A percentile compares a stretch with the other conserved stretches of the same genome.
phyloP scores from a whole-genome alignment of 176 grass and related monocot genomes.

The Aegilops speltoides region DNA sequence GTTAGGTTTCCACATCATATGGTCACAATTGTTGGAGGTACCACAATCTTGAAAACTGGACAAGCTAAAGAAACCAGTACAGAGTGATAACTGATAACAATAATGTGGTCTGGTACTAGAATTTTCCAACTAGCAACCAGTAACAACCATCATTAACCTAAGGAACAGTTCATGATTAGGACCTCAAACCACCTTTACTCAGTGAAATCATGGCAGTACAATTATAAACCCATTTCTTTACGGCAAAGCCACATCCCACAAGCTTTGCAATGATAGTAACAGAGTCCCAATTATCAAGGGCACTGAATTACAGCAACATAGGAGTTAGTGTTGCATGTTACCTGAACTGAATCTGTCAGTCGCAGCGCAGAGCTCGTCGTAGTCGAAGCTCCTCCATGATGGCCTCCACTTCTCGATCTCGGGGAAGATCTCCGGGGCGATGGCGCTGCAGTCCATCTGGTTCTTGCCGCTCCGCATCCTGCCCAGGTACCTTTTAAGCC shows the following conservation, averaged over 20 bases:
- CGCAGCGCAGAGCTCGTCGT: constrained; percentile 69
- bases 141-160: constrained; percentile 33
- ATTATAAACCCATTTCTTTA: constrained; percentile 17
- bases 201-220: constrained; percentile 14
- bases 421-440: constrained; percentile 55
- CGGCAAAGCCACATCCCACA: constrained; percentile 33
- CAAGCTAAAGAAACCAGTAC: constrained; percentile 16
- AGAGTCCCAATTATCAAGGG: constrained; percentile 24
- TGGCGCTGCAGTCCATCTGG: constrained; percentile 43
- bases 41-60: background rate
- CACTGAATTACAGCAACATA: constrained; percentile 14
- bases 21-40: background rate
- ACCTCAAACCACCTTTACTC: constrained; percentile 24
- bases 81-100: background rate
- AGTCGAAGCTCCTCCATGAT: constrained; percentile 94
- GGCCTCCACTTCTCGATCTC: constrained; percentile 75
- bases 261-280: constrained; percentile 37
- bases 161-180: constrained; percentile 40
- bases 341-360: constrained; percentile 89
- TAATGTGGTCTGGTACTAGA: background rate
- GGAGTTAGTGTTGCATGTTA: constrained; percentile 29
- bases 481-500: constrained; percentile 60
- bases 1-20: background rate
- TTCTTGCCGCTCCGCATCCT: constrained; percentile 56
- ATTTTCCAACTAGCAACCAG: constrained; percentile 25